These are phyloP conservation scores for Aspergillus conjunctus DNA, from an alignment of 495 filamentous ascomycete genomes.

Conservation along the genomic window DNA sequence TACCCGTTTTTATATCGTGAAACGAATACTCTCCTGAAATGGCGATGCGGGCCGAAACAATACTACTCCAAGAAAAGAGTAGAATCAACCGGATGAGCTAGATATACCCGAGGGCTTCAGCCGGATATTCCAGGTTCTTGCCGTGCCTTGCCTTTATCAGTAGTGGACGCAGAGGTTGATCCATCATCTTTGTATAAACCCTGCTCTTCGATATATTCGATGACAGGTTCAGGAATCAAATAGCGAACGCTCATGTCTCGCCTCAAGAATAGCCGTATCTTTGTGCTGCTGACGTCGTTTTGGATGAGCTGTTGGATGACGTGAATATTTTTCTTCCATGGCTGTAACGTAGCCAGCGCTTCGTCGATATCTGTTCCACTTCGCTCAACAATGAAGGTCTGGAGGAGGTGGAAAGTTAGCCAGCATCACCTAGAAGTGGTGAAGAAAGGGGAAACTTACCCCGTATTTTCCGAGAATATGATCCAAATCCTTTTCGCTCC, in stretches of 20 bases:
- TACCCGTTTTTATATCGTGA: background rate
- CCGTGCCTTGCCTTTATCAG: constrained; percentile 41
- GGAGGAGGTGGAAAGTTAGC: constrained; percentile 2
- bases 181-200: constrained; percentile 71
- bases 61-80: background rate
- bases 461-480: constrained; percentile 87
- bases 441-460: constrained; percentile 31
- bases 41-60: background rate
- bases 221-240: constrained; percentile 64
- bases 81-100: background rate
- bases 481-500: constrained; percentile 79
- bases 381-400: constrained; percentile 85
- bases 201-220: constrained; percentile 77
- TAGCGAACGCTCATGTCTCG: constrained; percentile 78
- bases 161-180: constrained; percentile 34
- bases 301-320: constrained; percentile 87
- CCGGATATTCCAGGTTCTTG: constrained; percentile 23
- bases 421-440: background rate
- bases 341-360: constrained; percentile 71
- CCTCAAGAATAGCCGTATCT: constrained; percentile 80
- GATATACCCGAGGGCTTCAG: constrained; percentile 4
- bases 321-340: constrained; percentile 77
- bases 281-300: constrained; percentile 88
- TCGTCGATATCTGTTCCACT: constrained; percentile 88
- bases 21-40: background rate